Base-by-base conservation (phyloP, 2,329 filamentous ascomycete genomes). In the Aspergillus puulaauensis region DNA sequence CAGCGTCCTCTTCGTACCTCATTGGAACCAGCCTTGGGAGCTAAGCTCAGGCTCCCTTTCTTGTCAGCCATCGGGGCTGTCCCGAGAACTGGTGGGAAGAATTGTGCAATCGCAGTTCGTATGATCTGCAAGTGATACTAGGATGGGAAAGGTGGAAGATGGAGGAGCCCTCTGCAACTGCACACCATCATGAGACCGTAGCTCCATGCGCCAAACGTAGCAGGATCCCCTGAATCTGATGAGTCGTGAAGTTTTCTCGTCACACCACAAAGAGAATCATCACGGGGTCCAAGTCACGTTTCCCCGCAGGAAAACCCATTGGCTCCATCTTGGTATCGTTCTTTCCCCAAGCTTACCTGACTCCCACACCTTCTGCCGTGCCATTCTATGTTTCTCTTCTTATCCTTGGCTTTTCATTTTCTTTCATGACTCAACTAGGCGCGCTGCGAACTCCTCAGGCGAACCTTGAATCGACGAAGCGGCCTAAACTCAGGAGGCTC, bases 111-210 rank as follows among this genome's bases (percentile, higher is more conserved):
- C 41, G 33, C 46, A 53, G 27, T 31, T 52, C 23, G 58, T 49
- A 56, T 60, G 49, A 35, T 45, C 60, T 64, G 61, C 61, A 63
- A 33, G 61, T 44, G 43, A 57, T 61, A 47, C 63, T 51, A 58
- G 63, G 63, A 61, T 65, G 47, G 35, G 21, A 19, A 57, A 43
- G 50, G 31, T 23, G 45, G 48, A 57, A 45, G 31, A 39, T 3
- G 33, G 15, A 14, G 17, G 17, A 23, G 33, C 41, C 35, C 37
- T 33, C 39, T 39, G 40, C 23, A 43, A 48, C 49, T 54, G 56
- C 48, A 50, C 19, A 41, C 50, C 50, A 57, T 57, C 56, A 57
- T 57, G 53, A 57, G 57, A 59, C 54, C 53, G 37, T 43, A 40
- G 43, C 39, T 51, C 23, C n/a, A 44, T 31, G 49, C 37, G 47